These are phyloP conservation scores for Nemania bipapillata DNA, from an alignment of 2,329 filamentous ascomycete species.

Conservation along the genomic window DNA sequence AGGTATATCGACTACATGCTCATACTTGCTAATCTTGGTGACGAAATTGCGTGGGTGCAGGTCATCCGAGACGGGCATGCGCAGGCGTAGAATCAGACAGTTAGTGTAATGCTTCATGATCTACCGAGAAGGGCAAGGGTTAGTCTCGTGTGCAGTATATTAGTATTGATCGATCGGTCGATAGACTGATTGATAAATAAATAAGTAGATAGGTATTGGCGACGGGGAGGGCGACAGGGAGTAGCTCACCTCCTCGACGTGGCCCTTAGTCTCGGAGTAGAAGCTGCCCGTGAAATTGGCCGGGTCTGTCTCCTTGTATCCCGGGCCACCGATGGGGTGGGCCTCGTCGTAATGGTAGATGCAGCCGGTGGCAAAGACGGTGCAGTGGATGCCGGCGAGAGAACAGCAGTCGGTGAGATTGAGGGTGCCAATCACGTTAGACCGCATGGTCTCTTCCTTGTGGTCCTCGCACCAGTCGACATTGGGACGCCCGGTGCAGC, in stretches of 20 bases:
- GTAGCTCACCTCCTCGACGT: constrained; percentile 68
- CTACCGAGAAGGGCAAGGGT: constrained; percentile 51
- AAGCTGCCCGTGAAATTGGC: constrained; percentile 75
- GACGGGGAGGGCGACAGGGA: too few relatives aligned
- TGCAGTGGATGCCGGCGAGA: constrained; percentile 68
- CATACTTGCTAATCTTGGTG: constrained; percentile 74
- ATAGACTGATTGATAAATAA: too few relatives aligned
- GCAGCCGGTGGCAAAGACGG: constrained; percentile 74
- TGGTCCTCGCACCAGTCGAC: constrained; percentile 78
- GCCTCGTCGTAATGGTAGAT: constrained; percentile 72
- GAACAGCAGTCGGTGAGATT: constrained; percentile 72
- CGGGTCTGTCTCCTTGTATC: constrained; percentile 69
- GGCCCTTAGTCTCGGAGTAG: constrained; percentile 74
- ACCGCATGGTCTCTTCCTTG: constrained; percentile 73
- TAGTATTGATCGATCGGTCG: too few relatives aligned
- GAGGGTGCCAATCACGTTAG: constrained; percentile 73
- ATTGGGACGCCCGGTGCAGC: constrained; percentile 73
- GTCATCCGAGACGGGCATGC: constrained; percentile 76
- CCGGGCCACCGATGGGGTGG: constrained; percentile 69
- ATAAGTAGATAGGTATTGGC: too few relatives aligned
- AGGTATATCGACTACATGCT: constrained; percentile 72
- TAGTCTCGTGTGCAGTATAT: constrained; percentile 9
- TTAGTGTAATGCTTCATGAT: constrained; percentile 71
- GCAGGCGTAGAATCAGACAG: constrained; percentile 71
- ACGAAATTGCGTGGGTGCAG: constrained; percentile 74